These are phyloP conservation scores for Penicillium sp. DNA, from an alignment of 2,329 filamentous ascomycete genomes.

Conservation along the genomic window DNA sequence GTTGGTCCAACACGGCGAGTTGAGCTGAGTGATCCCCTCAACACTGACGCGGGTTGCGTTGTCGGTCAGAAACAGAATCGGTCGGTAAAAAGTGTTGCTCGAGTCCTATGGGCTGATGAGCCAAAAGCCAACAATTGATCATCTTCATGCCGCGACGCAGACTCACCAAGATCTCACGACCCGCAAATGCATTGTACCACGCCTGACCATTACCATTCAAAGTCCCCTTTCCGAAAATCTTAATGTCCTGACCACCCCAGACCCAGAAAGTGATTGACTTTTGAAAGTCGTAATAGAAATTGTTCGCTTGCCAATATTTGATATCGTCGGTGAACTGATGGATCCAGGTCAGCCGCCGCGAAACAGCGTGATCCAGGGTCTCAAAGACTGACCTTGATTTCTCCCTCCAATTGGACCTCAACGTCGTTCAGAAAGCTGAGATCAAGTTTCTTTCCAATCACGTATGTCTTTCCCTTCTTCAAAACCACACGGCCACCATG, in stretches of 20 bases:
- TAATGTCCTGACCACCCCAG: constrained; percentile 57
- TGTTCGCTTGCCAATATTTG: constrained; percentile 45
- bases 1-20: constrained; percentile 60
- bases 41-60: constrained; percentile 55
- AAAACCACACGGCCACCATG: constrained; percentile 54
- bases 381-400: constrained; percentile 39
- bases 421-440: constrained; percentile 54
- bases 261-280: constrained; percentile 58
- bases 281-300: constrained; percentile 48
- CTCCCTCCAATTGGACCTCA: constrained; percentile 54
- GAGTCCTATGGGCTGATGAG: constrained; percentile 34
- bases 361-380: neutral
- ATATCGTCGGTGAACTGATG: constrained; percentile 43
- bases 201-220: constrained; percentile 52
- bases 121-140: too few species aligned
- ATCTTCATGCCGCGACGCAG: too few species aligned
- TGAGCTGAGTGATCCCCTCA: constrained; percentile 54
- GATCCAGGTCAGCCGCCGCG: constrained; percentile 3
- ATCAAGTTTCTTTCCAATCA: constrained; percentile 56
- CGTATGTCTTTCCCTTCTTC: constrained; percentile 48
- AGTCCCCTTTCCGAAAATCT: constrained; percentile 52
- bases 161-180: constrained; percentile 32
- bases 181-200: constrained; percentile 48
- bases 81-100: constrained; percentile 52
- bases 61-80: constrained; percentile 56